Conservation (phyloP, 345 rosid genomes). For the Ricinus communis region DNA sequence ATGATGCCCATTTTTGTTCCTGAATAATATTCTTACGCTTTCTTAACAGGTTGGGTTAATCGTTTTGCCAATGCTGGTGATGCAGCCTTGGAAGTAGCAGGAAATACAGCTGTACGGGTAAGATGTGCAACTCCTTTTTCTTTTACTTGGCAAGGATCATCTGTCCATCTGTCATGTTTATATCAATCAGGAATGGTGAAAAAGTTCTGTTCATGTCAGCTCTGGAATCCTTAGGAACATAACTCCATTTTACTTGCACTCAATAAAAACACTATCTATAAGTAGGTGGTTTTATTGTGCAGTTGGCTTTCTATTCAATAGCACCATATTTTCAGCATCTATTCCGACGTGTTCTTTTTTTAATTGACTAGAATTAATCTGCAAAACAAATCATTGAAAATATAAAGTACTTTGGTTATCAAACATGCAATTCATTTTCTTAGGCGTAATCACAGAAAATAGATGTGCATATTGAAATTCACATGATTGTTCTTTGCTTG, state of each 20-base stretch:
- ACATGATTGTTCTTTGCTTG: background rate
- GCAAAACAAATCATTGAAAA: background rate
- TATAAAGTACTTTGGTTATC: background rate
- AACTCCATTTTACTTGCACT: background rate
- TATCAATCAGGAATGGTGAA: background rate
- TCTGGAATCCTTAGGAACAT: background rate
- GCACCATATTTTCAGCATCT: background rate
- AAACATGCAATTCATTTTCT: background rate
- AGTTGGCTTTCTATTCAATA: background rate
- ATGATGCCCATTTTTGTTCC: too few relatives aligned
- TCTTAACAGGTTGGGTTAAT: conserved; percentile 91
- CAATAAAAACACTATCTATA: background rate
- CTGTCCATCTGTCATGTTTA: background rate
- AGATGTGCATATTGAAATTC: background rate
- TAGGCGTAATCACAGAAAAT: background rate
- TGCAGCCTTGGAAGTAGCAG: conserved; percentile 86
- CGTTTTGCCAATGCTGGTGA: conserved; percentile 97
- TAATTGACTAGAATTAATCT: background rate
- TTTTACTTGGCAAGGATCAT: background rate
- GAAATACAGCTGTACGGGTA: conserved; percentile 79
- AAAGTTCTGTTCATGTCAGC: background rate
- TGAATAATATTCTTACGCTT: conserved; percentile 14
- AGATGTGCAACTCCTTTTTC: conserved; percentile 19
- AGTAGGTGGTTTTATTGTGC: background rate
- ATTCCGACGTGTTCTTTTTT: background rate